phyloP scores from a whole-genome alignment of 768 basidiomycete species.

The Boletus vermiculosoides region DNA sequence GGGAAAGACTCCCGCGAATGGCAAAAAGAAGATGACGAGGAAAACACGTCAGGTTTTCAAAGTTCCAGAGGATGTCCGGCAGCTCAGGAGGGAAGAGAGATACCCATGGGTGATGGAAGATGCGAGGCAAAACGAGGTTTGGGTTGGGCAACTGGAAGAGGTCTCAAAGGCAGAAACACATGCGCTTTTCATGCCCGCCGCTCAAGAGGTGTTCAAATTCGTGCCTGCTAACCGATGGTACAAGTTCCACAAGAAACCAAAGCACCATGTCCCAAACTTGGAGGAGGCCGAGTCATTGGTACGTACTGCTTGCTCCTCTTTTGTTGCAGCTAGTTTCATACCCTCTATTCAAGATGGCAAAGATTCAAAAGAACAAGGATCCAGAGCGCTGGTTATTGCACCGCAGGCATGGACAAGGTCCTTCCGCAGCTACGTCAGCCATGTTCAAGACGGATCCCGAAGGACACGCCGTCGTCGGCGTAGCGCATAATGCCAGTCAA shows the following conservation, averaged over 20 bases:
- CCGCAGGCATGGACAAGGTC: slow-evolving; percentile 54
- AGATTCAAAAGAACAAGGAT: slow-evolving; percentile 71
- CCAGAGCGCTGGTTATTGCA: slow-evolving; percentile 69
- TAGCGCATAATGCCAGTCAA: slow-evolving; percentile 45
- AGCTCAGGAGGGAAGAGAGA: slow-evolving; percentile 80
- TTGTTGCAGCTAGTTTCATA: neutral
- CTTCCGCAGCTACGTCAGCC: slow-evolving; percentile 61
- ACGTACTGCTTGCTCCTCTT: slow-evolving; percentile 26
- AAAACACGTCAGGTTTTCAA: slow-evolving; percentile 82
- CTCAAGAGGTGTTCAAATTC: slow-evolving; percentile 81
- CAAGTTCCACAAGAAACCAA: slow-evolving; percentile 86
- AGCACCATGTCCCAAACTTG: slow-evolving; percentile 65
- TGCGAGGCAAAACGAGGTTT: slow-evolving; percentile 63
- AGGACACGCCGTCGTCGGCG: slow-evolving; percentile 40
- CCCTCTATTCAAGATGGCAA: slow-evolving; percentile 26
- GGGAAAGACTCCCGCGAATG: slow-evolving; percentile 43
- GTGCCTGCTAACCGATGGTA: slow-evolving; percentile 89
- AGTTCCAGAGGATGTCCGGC: slow-evolving; percentile 73
- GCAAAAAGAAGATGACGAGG: slow-evolving; percentile 77
- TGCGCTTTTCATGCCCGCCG: slow-evolving; percentile 82
- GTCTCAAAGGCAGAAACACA: slow-evolving; percentile 66
- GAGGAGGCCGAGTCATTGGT: slow-evolving; percentile 69
- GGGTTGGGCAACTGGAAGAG: slow-evolving; percentile 84
- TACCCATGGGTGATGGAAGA: slow-evolving; percentile 95
- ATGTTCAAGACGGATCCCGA: slow-evolving; percentile 69